phyloP scores from a whole-genome alignment of 306 rosid genomes.

The Sphenostylis stenocarpa region DNA sequence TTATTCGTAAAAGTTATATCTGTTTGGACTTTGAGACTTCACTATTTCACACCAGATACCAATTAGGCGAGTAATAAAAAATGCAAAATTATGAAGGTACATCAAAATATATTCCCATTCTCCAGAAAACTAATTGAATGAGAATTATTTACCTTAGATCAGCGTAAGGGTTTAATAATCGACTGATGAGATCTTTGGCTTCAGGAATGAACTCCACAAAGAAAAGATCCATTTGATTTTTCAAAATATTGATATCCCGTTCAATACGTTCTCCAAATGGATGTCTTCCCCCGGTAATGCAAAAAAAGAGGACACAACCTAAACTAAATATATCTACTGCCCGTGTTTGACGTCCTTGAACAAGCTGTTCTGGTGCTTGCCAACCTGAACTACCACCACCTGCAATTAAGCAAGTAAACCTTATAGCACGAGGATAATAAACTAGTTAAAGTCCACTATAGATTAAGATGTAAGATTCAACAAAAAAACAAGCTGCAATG shows the following conservation, averaged over 20 bases:
- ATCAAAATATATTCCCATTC: constrained; percentile 15
- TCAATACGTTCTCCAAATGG: constrained; percentile 87
- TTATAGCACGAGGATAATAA: background rate
- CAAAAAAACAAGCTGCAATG: constrained; percentile 8
- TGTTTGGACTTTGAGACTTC: background rate
- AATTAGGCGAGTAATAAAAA: constrained; percentile 12
- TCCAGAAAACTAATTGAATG: background rate
- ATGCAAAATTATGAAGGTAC: background rate
- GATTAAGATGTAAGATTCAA: constrained; percentile 4
- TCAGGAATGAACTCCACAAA: constrained; percentile 72
- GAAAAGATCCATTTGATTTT: constrained; percentile 58
- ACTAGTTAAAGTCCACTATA: background rate
- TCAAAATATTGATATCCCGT: constrained; percentile 80
- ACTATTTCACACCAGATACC: constrained; percentile 19
- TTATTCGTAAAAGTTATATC: background rate
- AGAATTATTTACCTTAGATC: constrained; percentile 55
- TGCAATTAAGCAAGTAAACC: constrained; percentile 39
- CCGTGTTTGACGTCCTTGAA: constrained; percentile 81
- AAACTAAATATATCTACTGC: constrained; percentile 87
- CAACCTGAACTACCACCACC: constrained; percentile 97
- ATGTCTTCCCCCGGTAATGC: constrained; percentile 83
- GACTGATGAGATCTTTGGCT: constrained; percentile 70
- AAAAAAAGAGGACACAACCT: constrained; percentile 80
- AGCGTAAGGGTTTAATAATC: constrained; percentile 58
- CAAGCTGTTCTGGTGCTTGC: constrained; percentile 94